Evolutionary conservation across 1,139 yeast genomes (phyloP).

Genomic region (Geotrichum restrictum): DNA sequence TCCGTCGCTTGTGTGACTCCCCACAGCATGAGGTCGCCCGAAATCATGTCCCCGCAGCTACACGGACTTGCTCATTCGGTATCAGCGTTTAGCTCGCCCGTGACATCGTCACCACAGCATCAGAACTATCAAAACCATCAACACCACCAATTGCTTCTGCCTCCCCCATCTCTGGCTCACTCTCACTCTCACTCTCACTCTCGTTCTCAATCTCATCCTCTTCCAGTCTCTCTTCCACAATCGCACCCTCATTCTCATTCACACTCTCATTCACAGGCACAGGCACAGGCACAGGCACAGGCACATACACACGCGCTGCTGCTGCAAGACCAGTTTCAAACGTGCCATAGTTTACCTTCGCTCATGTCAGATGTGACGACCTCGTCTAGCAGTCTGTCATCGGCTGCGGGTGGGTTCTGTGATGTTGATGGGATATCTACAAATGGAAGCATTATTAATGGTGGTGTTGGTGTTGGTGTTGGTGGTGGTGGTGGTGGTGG

Average conservation of each 20-base stretch:
- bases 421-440: background rate
- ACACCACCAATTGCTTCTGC: too few species aligned
- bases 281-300: background rate
- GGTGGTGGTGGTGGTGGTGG: too few species aligned
- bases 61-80: too few species aligned
- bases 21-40: slow-evolving; percentile 6
- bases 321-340: slow-evolving; percentile 1
- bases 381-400: background rate
- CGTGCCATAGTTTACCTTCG: slow-evolving; percentile 1
- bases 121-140: too few species aligned
- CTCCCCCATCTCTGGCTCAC: too few species aligned
- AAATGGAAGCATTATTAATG: too few species aligned
- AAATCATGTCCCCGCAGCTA: too few species aligned
- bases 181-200: too few species aligned
- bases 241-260: background rate
- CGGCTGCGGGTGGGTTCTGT: background rate
- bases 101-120: too few species aligned
- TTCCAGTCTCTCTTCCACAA: background rate
- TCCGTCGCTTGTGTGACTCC: slow-evolving; percentile 9
- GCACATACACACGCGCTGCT: background rate
- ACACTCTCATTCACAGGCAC: background rate
- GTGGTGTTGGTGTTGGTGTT: too few species aligned
- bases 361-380: background rate
- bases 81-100: too few species aligned
- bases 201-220: too few species aligned